These are phyloP conservation scores for Wickerhamomyces xylosicus DNA, from an alignment of 805 yeast genomes.

Conservation along the genomic window DNA sequence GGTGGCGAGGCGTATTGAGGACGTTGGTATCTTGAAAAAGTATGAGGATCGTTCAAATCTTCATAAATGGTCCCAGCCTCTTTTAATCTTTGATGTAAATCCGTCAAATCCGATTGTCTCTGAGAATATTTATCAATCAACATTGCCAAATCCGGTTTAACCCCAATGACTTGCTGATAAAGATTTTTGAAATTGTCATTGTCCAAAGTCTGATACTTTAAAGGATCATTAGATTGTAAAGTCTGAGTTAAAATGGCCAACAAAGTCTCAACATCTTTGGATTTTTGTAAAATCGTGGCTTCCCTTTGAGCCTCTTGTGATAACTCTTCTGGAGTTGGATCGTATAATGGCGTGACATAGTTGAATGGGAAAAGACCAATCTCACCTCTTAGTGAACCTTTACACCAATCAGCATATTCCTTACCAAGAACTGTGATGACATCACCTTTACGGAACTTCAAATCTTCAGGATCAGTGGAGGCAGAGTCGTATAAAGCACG, in stretches of 20 bases:
- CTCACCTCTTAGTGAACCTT: constrained; percentile 73
- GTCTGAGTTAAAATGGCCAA: constrained; percentile 40
- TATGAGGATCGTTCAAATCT: constrained; percentile 29
- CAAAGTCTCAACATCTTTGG: constrained; percentile 59
- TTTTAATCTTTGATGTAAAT: constrained; percentile 59
- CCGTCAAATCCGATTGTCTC: constrained; percentile 67
- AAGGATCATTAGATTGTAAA: constrained; percentile 18
- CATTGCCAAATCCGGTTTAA: constrained; percentile 66
- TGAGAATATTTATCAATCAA: constrained; percentile 69
- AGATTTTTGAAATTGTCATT: constrained; percentile 62
- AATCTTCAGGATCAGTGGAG: constrained; percentile 76
- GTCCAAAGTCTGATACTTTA: constrained; percentile 28
- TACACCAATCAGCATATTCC: constrained; percentile 93
- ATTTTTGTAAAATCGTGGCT: constrained; percentile 38
- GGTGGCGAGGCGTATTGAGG: neutral
- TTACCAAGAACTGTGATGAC: constrained; percentile 78
- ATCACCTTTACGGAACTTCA: constrained; percentile 82
- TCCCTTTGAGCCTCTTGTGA: constrained; percentile 40
- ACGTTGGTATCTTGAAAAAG: no score
- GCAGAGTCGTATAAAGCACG: constrained; percentile 76
- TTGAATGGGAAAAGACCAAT: constrained; percentile 89
- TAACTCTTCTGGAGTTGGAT: constrained; percentile 52
- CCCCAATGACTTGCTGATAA: constrained; percentile 61
- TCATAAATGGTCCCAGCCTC: constrained; percentile 64
- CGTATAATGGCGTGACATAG: constrained; percentile 73